Conservation (phyloP, 805 yeast genomes). For the Metschnikowia peoriensis region DNA sequence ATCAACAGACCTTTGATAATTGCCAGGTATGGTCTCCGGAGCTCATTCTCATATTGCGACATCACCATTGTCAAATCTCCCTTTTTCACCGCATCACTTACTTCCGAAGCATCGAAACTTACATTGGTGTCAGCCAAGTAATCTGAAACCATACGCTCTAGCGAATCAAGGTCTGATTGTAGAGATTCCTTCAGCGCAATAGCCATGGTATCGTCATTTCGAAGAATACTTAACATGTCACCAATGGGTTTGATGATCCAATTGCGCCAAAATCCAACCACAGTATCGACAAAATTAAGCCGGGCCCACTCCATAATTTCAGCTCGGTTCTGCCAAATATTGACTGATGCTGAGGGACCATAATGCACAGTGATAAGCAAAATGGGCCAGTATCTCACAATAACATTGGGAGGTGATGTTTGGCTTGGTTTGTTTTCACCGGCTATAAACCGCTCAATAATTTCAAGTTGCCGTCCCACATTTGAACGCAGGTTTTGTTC, state of each 20-base stretch:
- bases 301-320: constrained; percentile 56
- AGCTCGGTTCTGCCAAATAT: constrained; percentile 49
- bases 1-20: constrained; percentile 67
- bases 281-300: constrained; percentile 61
- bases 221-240: constrained; percentile 73
- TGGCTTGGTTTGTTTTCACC: constrained; percentile 1
- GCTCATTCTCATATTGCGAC: constrained; percentile 75
- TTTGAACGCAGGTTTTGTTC: neutral
- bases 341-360: constrained; percentile 51
- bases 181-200: constrained; percentile 78
- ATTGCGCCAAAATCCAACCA: constrained; percentile 64
- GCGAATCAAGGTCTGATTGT: constrained; percentile 70
- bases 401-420: constrained; percentile 14
- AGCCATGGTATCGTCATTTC: constrained; percentile 77
- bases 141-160: constrained; percentile 85
- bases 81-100: constrained; percentile 51
- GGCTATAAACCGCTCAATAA: constrained; percentile 5
- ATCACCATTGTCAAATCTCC: constrained; percentile 83
- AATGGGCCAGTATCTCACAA: constrained; percentile 64
- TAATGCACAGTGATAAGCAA: constrained; percentile 39
- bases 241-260: constrained; percentile 81
- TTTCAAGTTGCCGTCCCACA: constrained; percentile 3
- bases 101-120: constrained; percentile 21
- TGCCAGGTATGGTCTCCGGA: constrained; percentile 66
- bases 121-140: constrained; percentile 44